A percentile compares a stretch with the other conserved stretches of the same genome.
Evolutionary conservation across 2,329 filamentous ascomycete genomes (phyloP).

Genomic region (Pezizomycotina sp.): DNA sequence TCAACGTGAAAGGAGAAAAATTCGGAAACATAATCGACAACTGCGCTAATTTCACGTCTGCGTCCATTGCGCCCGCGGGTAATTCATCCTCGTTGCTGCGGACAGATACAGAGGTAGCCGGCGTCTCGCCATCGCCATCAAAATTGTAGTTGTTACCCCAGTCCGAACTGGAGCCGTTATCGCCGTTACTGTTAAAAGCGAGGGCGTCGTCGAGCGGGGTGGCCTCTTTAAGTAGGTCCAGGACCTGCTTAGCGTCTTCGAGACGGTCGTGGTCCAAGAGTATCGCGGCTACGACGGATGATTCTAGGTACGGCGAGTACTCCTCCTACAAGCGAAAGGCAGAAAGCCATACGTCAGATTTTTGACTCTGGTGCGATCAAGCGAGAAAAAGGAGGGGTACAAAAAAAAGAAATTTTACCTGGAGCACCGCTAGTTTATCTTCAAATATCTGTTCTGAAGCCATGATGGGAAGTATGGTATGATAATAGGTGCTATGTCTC

Average conservation of each 20-base stretch:
- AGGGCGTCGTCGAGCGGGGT: slow-evolving; percentile 21
- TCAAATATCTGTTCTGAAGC: too few species aligned
- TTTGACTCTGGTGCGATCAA: too few species aligned
- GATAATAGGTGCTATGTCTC: too few species aligned
- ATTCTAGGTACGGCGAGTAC: slow-evolving; percentile 23
- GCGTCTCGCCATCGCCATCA: slow-evolving; percentile 20
- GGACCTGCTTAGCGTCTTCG: slow-evolving; percentile 14
- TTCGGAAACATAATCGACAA: slow-evolving; percentile 22
- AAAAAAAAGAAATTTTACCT: slow-evolving; percentile 10
- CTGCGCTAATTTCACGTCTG: slow-evolving; percentile 9
- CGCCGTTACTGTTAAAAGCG: background rate
- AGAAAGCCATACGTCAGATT: background rate
- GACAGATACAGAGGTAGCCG: slow-evolving; percentile 19
- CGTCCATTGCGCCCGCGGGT: slow-evolving; percentile 1
- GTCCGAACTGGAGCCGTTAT: slow-evolving; percentile 18
- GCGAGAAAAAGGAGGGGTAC: too few species aligned
- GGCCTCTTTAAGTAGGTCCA: slow-evolving; percentile 19
- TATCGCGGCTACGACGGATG: slow-evolving; percentile 23
- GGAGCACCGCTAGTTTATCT: slow-evolving; percentile 11
- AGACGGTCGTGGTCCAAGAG: slow-evolving; percentile 21
- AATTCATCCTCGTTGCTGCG: slow-evolving; percentile 15
- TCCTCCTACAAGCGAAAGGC: slow-evolving; percentile 10
- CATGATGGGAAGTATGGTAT: too few species aligned
- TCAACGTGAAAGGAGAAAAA: slow-evolving; percentile 17
- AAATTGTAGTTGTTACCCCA: slow-evolving; percentile 14